Evolutionary conservation across 2,329 filamentous ascomycete genomes (phyloP), one percentile per base, ranked within the genome.

Genomic region (Aspergillus phoenicis): DNA sequence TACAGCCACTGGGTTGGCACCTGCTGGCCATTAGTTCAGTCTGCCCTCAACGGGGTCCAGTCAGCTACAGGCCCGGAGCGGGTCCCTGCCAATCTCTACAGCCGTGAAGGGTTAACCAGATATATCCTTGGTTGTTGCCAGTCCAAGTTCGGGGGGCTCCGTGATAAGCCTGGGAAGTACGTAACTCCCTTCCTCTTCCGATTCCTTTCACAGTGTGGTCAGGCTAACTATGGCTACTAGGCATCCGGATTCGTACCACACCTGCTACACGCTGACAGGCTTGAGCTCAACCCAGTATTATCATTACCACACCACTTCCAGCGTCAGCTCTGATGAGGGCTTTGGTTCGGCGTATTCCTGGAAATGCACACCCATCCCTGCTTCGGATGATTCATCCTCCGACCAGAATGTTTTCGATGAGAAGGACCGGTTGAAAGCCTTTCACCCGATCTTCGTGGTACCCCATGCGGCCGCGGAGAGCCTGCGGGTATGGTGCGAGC

Each of bases 1-100:
- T 99, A 99, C 80, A 96, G 91, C 74, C 94, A 97, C 78, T 99
- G 95, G 95, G 90, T 97, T 36, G 95, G 95, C 58, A 91, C 90
- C 58, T 98, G 93, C 80, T 99, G 93, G 91, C 89, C 94, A 49
- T 79, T 99, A 66, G 83, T 98, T 67, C 90, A 97, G 80, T 91
- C 91, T 60, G 89, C 89, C 58, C 79, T 95, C 60, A 84, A 85
- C 66, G 85, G 84, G 28, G 80, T 82, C 58, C 77, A 75, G 57
- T 64, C 68, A 56, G 64, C 67, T 47, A 56, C 67, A 30, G 63
- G 63, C 22, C 63, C 65, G 48, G 62, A 67, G 5, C 62, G 69
- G 13, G 62, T 66, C 15, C 62, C 69, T 57, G 65, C 69, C 49
- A 76, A 72, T 63, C 71, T 81, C n/a, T 97, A 92, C 83, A 93